Evolutionary conservation across 371 early-diverging fungal genomes (phyloP).

Genomic region (Mortierella sp.): DNA sequence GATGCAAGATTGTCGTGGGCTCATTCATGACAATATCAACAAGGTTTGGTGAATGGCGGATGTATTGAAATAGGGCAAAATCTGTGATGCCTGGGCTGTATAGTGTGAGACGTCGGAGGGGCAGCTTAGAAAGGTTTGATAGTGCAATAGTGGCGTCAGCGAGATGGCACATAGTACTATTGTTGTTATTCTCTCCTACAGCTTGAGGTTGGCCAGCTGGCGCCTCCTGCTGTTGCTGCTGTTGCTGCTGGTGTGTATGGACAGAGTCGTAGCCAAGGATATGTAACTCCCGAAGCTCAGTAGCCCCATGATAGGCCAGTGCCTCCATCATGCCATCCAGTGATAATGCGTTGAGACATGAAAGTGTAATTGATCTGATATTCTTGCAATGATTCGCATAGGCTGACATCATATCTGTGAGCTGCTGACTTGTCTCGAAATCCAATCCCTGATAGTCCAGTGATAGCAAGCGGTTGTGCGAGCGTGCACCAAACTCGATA

Average conservation of each 20-base stretch:
- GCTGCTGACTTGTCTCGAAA: conserved; percentile 34
- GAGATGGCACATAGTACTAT: conserved; percentile 30
- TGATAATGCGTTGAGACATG: conserved; percentile 29
- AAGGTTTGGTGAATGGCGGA: conserved; percentile 22
- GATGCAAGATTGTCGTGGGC: conserved; percentile 46
- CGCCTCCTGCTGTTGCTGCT: conserved; percentile 19
- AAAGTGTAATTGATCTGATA: conserved; percentile 41
- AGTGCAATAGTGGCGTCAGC: conserved; percentile 24
- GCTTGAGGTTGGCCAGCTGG: background rate
- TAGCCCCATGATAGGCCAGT: conserved; percentile 10
- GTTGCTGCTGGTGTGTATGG: conserved; percentile 18
- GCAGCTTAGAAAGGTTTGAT: conserved; percentile 29
- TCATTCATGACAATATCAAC: conserved; percentile 46
- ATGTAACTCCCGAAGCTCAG: conserved; percentile 39
- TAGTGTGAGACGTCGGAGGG: conserved; percentile 44
- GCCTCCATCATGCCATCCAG: conserved; percentile 43
- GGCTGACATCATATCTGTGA: conserved; percentile 35
- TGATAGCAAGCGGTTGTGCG: conserved; percentile 18
- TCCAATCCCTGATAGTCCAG: conserved; percentile 48
- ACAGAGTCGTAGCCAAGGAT: conserved; percentile 46
- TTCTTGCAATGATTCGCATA: conserved; percentile 44
- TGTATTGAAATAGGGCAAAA: conserved; percentile 36
- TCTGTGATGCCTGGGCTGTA: conserved; percentile 55
- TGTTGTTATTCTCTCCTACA: background rate
- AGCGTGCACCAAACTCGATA: conserved; percentile 34